Base-by-base conservation (phyloP, 805 yeast species). In the Myxozyma kluyveri region DNA sequence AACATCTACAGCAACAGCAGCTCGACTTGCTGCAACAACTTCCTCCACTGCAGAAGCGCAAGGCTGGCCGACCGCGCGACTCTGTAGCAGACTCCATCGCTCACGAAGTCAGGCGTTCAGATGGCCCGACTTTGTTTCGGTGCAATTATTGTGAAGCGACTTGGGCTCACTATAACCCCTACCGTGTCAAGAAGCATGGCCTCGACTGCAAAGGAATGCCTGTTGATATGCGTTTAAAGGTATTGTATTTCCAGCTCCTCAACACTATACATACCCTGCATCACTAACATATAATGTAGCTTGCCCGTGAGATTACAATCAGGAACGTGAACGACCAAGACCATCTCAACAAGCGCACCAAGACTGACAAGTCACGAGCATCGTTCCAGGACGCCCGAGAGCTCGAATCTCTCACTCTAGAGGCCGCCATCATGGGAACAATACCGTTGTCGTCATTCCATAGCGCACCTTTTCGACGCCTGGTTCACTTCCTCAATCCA, bases 51-150 rank as follows among this genome's bases (percentile, higher is more conserved):
- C 36, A 3, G 4, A 56, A 56, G 42, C 53, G 60, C 19, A 56
- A 56, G 22, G 60, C 60, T 2, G 60, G 60, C 24, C 50, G 60
- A 9, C 60, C 60, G 1, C 56, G 60, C n/a, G 60, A 56, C 58
- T 53, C 60, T 4, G 45, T 53, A 10, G 60, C 60, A 3, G 60
- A 56, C 42, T 49, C 60, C 1, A 56, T 56, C 21, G 60, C 60
- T 10, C 57, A 52, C 47, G 60, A 56, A 32, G 59, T 56, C 49
- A 52, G 49, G 39, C 60, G 60, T n/a, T 38, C 40, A 14, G 45
- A 45, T 23, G 57, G 46, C n/a, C 54, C 60, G 4, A 33, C 57
- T 14, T 37, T 52, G 36, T 56, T 46, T 31, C 36, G 50, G 17
- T 56, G 60, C 57, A 56, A 56, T 52, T 56, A 22, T 42, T 56